Base-by-base conservation (phyloP, 202 grass and related monocot species). In the Cymbopogon flexuosus region DNA sequence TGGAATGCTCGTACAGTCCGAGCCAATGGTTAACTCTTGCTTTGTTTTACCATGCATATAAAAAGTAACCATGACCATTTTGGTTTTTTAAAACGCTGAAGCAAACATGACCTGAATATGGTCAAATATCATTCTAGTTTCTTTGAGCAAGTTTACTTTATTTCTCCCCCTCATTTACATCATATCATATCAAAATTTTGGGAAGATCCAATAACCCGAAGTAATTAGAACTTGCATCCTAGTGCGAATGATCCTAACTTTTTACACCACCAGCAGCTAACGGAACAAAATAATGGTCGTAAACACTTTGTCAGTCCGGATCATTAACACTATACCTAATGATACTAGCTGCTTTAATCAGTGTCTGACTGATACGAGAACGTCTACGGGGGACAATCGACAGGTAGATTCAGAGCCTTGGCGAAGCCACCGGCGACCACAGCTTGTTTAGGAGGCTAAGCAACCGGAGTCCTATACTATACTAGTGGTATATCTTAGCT, bases 391-490 rank as follows among this genome's bases (percentile, higher is more conserved):
- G 13, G 21, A 52, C 5, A 8, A 34, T 36, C 6, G 69, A 73
- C 39, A 81, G 18, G 27, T 40, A 29, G 79, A 43, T 36, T 54
- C 16, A 65, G 34, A 56, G 60, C 43, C 45, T 68, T 35, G 61
- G 2, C 30, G 84, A 86, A 86, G 84, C 49, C 77, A 49, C 23
- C 49, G 22, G 2, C 10, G 5, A 2, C 3, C 58, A 59, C 3
- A 11, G 42, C 75, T 64, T 62, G 72, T 22, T 63, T 30, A 41
- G 29, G 66, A 34, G 40, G 64, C 78, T 47, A 81, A 75, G 84
- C 46, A 81, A 75, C 62, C 16, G 72, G 57, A 45, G 72, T 52
- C 27, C 7, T 18, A 10, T 18, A 41, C 4, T n/a, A 2, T 31
- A 23, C 2, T n/a, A 10, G n/a, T 10, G 7, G 19, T 23, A 18